Base-by-base conservation (phyloP, 192 early-diverging fungal species). In the Pecoramyces ruminantium region DNA sequence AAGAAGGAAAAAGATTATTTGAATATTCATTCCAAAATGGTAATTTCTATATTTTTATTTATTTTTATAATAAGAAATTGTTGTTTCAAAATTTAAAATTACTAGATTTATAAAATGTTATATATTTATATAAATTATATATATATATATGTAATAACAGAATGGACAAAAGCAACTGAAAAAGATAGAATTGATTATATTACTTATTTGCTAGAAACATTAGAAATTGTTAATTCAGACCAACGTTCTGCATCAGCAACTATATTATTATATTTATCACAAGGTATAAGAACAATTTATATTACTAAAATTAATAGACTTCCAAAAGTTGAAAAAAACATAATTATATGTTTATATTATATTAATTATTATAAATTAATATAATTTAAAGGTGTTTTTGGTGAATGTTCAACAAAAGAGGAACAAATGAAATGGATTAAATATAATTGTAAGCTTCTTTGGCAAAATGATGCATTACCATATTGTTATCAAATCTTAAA, bases 251-350 rank as follows among this genome's bases (percentile, higher is more conserved):
- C 79, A 9, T 86, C 92, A 14, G 88, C 88, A 2, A 87, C 87
- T 77, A 86, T 86, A 78, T 78, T 94, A 38, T 83, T 92, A 15
- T 93, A 92, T 78, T 88, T 93, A 81, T 83, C 92, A 2, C 89
- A 93, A 86, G 93, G 92, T 93, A 86, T 28, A 6, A 82, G 29
- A 67, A 79, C 28, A 28, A 78, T 17, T 27, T 29, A n/a, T n/a
- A n/a, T n/a, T n/a, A n/a, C n/a, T n/a, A n/a, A n/a, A n/a, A n/a
- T n/a, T n/a, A n/a, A n/a, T n/a, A n/a, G n/a, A n/a, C n/a, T n/a
- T n/a, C n/a, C n/a, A n/a, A n/a, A n/a, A n/a, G n/a, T n/a, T n/a
- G n/a, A n/a, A n/a, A n/a, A n/a, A n/a, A n/a, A n/a, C n/a, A n/a
- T n/a, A n/a, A n/a, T n/a, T n/a, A n/a, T n/a, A n/a, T n/a, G n/a